Conservation (phyloP, 179 eudicot species). For the Patellifolia procumbens region DNA sequence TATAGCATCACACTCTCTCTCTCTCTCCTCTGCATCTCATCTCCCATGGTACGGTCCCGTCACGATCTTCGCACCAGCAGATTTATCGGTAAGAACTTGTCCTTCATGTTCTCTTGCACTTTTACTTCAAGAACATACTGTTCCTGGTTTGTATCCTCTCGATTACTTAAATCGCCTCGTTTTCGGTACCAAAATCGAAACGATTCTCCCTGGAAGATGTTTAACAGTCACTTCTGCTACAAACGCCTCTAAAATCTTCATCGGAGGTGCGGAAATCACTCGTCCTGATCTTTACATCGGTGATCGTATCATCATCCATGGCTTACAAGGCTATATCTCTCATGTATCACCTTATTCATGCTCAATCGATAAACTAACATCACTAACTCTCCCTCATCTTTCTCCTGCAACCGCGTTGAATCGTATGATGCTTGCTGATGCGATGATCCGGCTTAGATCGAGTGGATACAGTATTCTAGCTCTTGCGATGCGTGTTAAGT, state of each 20-base stretch:
- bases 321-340: conserved; percentile 64
- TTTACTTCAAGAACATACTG: conserved; percentile 55
- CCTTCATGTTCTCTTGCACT: conserved; percentile 50
- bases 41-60: conserved; percentile 37
- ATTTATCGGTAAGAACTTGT: conserved; percentile 52
- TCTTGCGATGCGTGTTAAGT: conserved; percentile 51
- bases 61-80: conserved; percentile 60
- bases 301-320: conserved; percentile 58
- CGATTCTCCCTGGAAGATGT: conserved; percentile 52
- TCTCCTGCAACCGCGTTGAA: conserved; percentile 33
- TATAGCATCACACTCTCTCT: conserved; percentile 32
- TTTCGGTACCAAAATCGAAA: conserved; percentile 57
- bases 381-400: conserved; percentile 46
- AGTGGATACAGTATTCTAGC: conserved; percentile 60
- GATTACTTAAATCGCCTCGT: conserved; percentile 42
- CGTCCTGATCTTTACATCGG: conserved; percentile 52
- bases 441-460: conserved; percentile 55
- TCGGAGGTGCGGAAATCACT: conserved; percentile 60
- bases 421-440: conserved; percentile 63
- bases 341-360: conserved; percentile 80
- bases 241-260: conserved; percentile 38
- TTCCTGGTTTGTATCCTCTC: conserved; percentile 49
- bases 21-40: conserved; percentile 31
- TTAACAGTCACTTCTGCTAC: conserved; percentile 46
- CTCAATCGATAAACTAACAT: conserved; percentile 52